Percentiles rank a stretch among this genome's conserved stretches.
Conservation (phyloP, 179 eudicot genomes). For the Pouteria campechiana region DNA sequence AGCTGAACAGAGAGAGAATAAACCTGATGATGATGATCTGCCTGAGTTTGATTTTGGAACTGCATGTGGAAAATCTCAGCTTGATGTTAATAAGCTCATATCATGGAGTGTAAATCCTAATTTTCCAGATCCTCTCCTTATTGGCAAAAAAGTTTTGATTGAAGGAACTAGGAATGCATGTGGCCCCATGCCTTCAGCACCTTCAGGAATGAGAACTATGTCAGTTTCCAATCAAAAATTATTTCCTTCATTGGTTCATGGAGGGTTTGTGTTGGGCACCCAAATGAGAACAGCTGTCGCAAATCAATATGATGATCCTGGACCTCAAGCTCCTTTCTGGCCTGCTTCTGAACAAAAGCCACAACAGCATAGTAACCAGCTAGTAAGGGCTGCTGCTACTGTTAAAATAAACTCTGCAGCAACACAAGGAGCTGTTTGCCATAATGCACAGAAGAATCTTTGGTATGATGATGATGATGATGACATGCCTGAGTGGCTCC, state of each 20-base stretch:
- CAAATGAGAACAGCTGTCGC: constrained; percentile 1
- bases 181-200: not conserved
- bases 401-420: not conserved
- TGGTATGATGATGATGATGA: constrained; percentile 49
- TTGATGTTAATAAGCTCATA: constrained; percentile 7
- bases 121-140: constrained; percentile 3
- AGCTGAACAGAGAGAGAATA: constrained; percentile 9
- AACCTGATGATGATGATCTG: constrained; percentile 53
- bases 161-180: not conserved
- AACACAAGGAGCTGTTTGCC: not conserved
- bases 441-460: constrained; percentile 9
- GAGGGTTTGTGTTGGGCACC: constrained; percentile 1
- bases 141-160: constrained; percentile 2
- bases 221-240: constrained; percentile 3
- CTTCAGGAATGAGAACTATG: not conserved
- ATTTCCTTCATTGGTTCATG: not conserved
- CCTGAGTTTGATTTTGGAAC: constrained; percentile 63
- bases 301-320: not conserved
- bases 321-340: not conserved
- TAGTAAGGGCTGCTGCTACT: not conserved
- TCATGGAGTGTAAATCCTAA: too few relatives aligned
- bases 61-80: constrained; percentile 14
- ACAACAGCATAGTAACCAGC: constrained; percentile 2
- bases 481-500: constrained; percentile 87
- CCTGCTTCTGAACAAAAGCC: not conserved